phyloP scores from a whole-genome alignment of 371 early-diverging fungal species.

The Mucor racemosus region DNA sequence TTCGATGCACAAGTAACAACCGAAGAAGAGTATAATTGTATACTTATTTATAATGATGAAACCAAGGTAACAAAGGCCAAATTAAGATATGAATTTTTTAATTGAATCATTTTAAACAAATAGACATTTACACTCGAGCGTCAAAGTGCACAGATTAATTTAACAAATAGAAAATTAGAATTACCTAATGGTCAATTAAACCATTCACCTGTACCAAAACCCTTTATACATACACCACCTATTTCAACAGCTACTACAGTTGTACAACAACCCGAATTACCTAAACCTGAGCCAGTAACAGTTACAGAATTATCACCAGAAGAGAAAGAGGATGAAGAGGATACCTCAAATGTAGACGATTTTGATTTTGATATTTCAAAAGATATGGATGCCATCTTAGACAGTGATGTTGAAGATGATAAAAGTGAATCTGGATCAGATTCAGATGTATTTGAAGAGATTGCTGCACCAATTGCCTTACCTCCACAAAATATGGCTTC shows the following conservation, averaged over 20 bases:
- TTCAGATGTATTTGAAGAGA: slow-evolving; percentile 26
- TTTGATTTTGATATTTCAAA: slow-evolving; percentile 27
- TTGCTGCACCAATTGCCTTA: slow-evolving; percentile 15
- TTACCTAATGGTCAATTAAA: slow-evolving; percentile 4
- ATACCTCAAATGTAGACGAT: slow-evolving; percentile 9
- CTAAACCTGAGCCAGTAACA: background rate
- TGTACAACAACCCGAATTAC: background rate
- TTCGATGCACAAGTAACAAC: slow-evolving; percentile 21
- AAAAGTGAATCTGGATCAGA: slow-evolving; percentile 17
- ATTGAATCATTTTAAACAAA: background rate
- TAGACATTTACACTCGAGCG: slow-evolving; percentile 27
- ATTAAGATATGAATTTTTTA: background rate
- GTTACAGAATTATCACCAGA: background rate
- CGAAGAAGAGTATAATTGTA: slow-evolving; percentile 24
- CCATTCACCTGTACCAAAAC: slow-evolving; percentile 15
- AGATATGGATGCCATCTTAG: slow-evolving; percentile 31
- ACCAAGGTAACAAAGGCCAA: slow-evolving; percentile 17
- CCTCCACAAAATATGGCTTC: slow-evolving; percentile 4
- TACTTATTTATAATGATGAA: slow-evolving; percentile 27
- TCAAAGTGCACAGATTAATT: slow-evolving; percentile 20
- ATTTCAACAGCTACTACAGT: background rate
- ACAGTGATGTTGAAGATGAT: slow-evolving; percentile 21
- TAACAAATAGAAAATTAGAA: slow-evolving; percentile 16
- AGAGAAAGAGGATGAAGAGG: background rate
- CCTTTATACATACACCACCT: slow-evolving; percentile 13